phyloP scores from a whole-genome alignment of 805 yeast genomes.

The Sugiyamaella qingdaonensis region DNA sequence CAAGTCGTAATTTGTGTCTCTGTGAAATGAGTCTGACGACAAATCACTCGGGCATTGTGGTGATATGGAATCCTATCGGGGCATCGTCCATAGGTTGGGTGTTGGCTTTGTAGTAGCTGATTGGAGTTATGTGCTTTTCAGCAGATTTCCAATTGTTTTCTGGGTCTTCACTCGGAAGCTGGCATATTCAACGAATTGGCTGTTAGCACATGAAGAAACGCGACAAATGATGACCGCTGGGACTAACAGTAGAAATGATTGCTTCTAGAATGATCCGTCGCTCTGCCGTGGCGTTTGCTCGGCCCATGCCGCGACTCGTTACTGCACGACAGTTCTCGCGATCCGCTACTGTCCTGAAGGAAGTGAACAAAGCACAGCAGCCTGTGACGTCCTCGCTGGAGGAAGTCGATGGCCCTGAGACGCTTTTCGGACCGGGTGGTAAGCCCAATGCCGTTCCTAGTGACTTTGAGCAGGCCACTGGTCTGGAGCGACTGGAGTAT shows the following conservation, averaged over 20 bases:
- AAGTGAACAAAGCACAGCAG: conserved; percentile 37
- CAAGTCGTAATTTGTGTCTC: too few relatives aligned
- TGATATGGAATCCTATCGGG: too few relatives aligned
- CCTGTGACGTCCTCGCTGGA: conserved; percentile 60
- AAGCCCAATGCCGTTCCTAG: conserved; percentile 79
- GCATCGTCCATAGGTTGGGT: too few relatives aligned
- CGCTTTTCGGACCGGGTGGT: conserved; percentile 91
- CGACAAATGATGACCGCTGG: too few relatives aligned
- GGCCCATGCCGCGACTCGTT: conserved; percentile 4
- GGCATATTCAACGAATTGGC: too few relatives aligned
- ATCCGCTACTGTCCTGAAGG: background rate
- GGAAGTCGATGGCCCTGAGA: conserved; percentile 73
- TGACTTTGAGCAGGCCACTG: conserved; percentile 94
- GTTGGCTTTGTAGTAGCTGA: too few relatives aligned
- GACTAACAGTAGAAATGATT: background rate
- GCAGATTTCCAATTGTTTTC: too few relatives aligned
- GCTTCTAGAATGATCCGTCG: conserved; percentile 4
- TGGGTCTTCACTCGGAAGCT: too few relatives aligned
- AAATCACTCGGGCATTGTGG: too few relatives aligned
- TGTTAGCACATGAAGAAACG: too few relatives aligned
- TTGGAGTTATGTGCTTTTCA: too few relatives aligned
- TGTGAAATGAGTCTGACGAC: too few relatives aligned
- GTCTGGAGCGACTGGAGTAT: conserved; percentile 93
- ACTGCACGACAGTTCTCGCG: conserved; percentile 4
- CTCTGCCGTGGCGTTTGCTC: conserved; percentile 4